Base-by-base conservation (phyloP, 2,329 filamentous ascomycete genomes). In the Fusarium setosum region DNA sequence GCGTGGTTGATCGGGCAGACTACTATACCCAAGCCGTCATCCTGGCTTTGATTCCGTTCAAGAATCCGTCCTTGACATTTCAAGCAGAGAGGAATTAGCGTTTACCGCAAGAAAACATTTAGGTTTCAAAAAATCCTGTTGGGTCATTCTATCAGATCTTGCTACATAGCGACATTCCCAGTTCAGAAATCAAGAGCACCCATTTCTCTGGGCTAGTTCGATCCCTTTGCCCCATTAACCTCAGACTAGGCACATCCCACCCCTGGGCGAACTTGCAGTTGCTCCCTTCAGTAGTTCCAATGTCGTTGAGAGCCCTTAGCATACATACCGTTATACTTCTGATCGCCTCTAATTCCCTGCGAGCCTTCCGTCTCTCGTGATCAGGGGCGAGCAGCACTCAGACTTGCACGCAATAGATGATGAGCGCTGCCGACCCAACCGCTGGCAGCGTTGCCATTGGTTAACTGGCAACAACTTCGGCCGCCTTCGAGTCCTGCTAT, bases 21-120 rank as follows among this genome's bases (percentile, higher is more conserved):
- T 79, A 76, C 47, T 82, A 81, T 57, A 71, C 71, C 1, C 76
- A 80, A 50, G 78, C 79, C 0, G 76, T 81, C 12, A 72, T 81
- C 15, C 40, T 81, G 45, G 80, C 80, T 3, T 47, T 81, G 56
- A 80, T 82, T 49, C 79, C 79, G 2, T 80, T 80, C 40, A 77
- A 71, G 56, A 81, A 81, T 50, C 29, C 51, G 7, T 68, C 54
- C 3, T 55, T 80, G 54, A 74, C 74, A 2, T 81, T 81, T 48
- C 44, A 23, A 40, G 29, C 13, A 41, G 40, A 38, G n/a, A 4
- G 17, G 4, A 18, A 3, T 9, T 13, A 12, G 24, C 6, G 17
- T 13, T 26, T 26, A 29, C 18, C 8, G 11, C 8, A 29, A 29
- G 8, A 3, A 29, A 11, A 5, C 26, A 29, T 11, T 29, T 29